Evolutionary conservation across 345 rosid genomes (phyloP).

Genomic region (Boechera retrofracta): DNA sequence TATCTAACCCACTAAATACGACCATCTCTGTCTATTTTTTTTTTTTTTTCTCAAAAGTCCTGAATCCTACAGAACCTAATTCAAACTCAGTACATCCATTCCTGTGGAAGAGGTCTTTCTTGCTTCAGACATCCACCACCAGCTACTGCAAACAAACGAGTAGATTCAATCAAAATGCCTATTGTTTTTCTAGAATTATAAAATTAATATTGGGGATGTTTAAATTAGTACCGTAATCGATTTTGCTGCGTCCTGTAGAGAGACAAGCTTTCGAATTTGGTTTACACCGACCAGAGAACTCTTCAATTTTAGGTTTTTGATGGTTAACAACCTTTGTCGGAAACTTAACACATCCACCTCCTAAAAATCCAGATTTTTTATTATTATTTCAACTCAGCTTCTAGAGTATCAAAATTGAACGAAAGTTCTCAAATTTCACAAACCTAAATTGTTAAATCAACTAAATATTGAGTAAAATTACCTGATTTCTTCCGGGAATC

Average conservation of each 20-base stretch:
- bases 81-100: slow-evolving; percentile 63
- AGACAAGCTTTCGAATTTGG: slow-evolving; percentile 40
- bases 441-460: background rate
- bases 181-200: background rate
- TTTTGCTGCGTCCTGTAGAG: slow-evolving; percentile 27
- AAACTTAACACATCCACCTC: slow-evolving; percentile 48
- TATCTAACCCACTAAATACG: slow-evolving; percentile 25
- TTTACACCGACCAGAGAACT: slow-evolving; percentile 34
- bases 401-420: background rate
- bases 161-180: background rate
- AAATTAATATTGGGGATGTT: slow-evolving; percentile 2
- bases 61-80: slow-evolving; percentile 16
- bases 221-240: slow-evolving; percentile 16
- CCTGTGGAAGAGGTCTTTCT: slow-evolving; percentile 62
- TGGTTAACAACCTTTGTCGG: slow-evolving; percentile 67
- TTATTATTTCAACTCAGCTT: slow-evolving; percentile 4
- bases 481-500: slow-evolving; percentile 71
- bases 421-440: background rate
- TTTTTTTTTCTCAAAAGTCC: background rate
- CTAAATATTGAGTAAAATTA: slow-evolving; percentile 2
- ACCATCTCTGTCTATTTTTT: background rate
- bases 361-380: background rate
- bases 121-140: slow-evolving; percentile 49
- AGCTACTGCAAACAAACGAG: slow-evolving; percentile 44
- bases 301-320: slow-evolving; percentile 50